Conservation (phyloP, 257 asterid genomes). For the Nicotiana sylvestris region DNA sequence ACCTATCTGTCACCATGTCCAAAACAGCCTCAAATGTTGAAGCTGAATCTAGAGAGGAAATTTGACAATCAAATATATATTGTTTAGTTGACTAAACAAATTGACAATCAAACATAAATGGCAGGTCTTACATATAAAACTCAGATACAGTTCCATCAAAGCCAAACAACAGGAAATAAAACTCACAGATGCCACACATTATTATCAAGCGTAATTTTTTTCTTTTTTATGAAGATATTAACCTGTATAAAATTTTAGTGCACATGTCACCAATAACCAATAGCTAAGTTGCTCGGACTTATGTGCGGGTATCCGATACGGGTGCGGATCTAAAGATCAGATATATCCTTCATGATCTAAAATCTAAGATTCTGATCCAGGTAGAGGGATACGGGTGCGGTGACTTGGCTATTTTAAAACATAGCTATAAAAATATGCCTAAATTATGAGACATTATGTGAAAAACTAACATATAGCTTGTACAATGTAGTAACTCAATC, state of each 20-base stretch:
- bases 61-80: neutral
- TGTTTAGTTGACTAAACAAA: neutral
- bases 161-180: neutral
- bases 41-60: conserved; percentile 46
- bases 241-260: neutral
- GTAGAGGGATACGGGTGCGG: too few species aligned
- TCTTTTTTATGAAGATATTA: neutral
- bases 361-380: too few species aligned
- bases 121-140: neutral
- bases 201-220: neutral
- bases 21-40: conserved; percentile 96
- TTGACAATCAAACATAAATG: neutral
- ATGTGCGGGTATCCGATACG: too few species aligned
- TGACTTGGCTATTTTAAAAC: too few species aligned
- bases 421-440: too few species aligned
- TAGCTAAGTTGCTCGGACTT: neutral
- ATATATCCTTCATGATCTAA: too few species aligned
- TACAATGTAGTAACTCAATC: too few species aligned
- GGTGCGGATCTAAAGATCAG: too few species aligned
- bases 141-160: neutral
- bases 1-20: conserved; percentile 99
- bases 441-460: too few species aligned
- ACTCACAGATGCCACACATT: neutral
- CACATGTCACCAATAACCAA: neutral
- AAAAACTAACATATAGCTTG: too few species aligned